A percentile compares a stretch with the other conserved stretches of the same genome.
These are phyloP conservation scores for Trichoderma virens DNA, from an alignment of 495 filamentous ascomycete species.

Conservation along the genomic window DNA sequence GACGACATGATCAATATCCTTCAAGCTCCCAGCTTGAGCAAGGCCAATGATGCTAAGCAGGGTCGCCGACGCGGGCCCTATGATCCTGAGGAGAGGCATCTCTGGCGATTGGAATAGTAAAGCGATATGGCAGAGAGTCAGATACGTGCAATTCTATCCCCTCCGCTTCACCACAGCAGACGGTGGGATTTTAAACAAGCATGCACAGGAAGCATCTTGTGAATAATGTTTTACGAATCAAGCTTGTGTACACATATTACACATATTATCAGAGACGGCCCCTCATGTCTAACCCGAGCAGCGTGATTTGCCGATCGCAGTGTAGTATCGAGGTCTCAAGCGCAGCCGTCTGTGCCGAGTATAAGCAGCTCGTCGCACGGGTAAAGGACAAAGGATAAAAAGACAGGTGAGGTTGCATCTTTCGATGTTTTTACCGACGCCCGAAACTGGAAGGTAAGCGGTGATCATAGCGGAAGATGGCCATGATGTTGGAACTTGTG, in stretches of 20 bases:
- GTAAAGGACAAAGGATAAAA: not conserved
- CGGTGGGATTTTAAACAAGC: not conserved
- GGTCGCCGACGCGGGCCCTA: not conserved
- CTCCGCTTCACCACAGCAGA: not conserved
- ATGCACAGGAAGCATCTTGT: not conserved
- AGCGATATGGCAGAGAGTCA: not conserved
- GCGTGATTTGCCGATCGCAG: not conserved
- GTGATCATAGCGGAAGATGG: not conserved
- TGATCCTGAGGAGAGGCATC: not conserved
- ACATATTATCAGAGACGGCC: not conserved
- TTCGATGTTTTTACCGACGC: not conserved
- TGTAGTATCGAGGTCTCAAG: not conserved
- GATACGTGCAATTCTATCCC: not conserved
- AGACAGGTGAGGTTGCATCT: not conserved
- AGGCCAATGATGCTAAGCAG: slow-evolving; percentile 13
- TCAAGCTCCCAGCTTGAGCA: slow-evolving; percentile 33
- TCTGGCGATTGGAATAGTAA: not conserved
- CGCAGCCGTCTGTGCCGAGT: not conserved
- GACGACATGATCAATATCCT: slow-evolving; percentile 49
- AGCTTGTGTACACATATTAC: not conserved
- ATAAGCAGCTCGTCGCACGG: not conserved
- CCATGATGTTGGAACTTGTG: not conserved
- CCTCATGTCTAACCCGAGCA: not conserved
- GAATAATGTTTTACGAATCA: too few species aligned
- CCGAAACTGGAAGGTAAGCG: not conserved